Percentiles rank a stretch among this genome's conserved stretches.
Evolutionary conservation across 2,329 filamentous ascomycete species (phyloP).

Genomic region (Phyllosticta citriasiana): DNA sequence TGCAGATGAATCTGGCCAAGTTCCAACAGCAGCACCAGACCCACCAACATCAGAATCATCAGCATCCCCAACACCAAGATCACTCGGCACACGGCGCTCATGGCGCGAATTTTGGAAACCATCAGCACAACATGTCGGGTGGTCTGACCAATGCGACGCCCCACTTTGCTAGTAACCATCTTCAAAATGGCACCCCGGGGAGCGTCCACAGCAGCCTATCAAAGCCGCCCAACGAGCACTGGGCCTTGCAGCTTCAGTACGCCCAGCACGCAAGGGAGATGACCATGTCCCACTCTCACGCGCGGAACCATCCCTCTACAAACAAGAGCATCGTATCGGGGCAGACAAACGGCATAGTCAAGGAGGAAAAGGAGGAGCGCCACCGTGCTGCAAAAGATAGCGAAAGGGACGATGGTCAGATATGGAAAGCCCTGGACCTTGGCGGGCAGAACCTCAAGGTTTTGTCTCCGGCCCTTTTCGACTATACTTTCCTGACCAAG

Average conservation of each 20-base stretch:
- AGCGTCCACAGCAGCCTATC: constrained; percentile 46
- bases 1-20: constrained; percentile 55
- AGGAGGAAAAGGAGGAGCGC: constrained; percentile 46
- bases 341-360: constrained; percentile 39
- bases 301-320: constrained; percentile 57
- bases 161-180: constrained; percentile 48
- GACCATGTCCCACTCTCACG: constrained; percentile 65
- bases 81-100: constrained; percentile 46
- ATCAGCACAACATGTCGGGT: constrained; percentile 51
- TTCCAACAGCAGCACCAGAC: constrained; percentile 53
- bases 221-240: constrained; percentile 60
- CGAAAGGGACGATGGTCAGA: constrained; percentile 46
- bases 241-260: constrained; percentile 77
- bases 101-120: constrained; percentile 38
- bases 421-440: constrained; percentile 90
- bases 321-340: constrained; percentile 55
- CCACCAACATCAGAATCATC: constrained; percentile 39
- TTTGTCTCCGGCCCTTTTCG: constrained; percentile 68
- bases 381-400: constrained; percentile 55
- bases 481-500: constrained; percentile 79
- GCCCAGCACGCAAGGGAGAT: constrained; percentile 64
- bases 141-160: constrained; percentile 56
- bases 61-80: constrained; percentile 52
- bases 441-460: constrained; percentile 90
- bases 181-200: constrained; percentile 50